These are phyloP conservation scores for Pestalotiopsis sp. DNA, from an alignment of 2,329 filamentous ascomycete species.

Conservation along the genomic window DNA sequence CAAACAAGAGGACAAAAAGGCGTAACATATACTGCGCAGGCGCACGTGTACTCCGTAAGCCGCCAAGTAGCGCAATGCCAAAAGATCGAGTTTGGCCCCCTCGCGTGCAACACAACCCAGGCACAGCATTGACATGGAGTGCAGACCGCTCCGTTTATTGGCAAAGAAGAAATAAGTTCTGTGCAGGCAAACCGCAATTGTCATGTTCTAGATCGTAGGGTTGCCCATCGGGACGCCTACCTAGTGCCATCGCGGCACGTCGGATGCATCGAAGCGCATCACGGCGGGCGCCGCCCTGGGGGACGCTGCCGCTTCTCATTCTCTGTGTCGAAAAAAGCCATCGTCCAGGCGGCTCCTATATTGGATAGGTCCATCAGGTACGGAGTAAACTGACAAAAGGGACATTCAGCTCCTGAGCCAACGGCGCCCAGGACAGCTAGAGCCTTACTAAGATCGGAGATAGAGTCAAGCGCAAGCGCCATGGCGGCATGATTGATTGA, in stretches of 20 bases:
- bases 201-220: background rate
- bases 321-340: background rate
- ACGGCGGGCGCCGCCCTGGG: background rate
- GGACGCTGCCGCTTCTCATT: background rate
- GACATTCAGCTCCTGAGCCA: background rate
- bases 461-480: background rate
- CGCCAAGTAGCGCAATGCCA: background rate
- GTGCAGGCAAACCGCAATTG: background rate
- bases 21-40: background rate
- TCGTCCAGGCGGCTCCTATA: background rate
- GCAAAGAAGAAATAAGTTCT: background rate
- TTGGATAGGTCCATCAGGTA: background rate
- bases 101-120: background rate
- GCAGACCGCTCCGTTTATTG: background rate
- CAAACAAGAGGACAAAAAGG: background rate
- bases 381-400: background rate
- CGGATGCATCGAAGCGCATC: background rate
- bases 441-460: slow-evolving; percentile 1
- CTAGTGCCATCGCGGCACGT: background rate
- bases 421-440: background rate
- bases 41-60: background rate
- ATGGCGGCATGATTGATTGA: background rate
- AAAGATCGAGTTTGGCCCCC: background rate
- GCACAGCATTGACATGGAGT: background rate
- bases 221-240: background rate